These are phyloP conservation scores for Kuraishia ogatae DNA, from an alignment of 805 yeast species.

Conservation along the genomic window DNA sequence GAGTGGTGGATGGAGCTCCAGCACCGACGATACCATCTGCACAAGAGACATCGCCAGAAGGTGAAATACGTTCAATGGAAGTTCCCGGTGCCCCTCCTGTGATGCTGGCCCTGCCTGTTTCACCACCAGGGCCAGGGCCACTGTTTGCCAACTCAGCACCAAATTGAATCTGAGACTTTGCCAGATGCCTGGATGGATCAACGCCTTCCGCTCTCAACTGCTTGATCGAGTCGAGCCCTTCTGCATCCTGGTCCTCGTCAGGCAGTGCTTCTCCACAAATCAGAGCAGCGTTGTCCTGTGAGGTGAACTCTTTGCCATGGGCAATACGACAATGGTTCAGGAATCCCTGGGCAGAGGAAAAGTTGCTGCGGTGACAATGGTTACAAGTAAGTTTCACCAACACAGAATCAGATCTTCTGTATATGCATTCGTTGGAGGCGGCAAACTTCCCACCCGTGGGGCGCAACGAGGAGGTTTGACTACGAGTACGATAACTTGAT, in stretches of 20 bases:
- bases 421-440: conserved; percentile 36
- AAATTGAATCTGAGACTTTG: conserved; percentile 28
- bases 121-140: too few species aligned
- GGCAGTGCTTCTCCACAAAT: conserved; percentile 52
- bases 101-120: too few species aligned
- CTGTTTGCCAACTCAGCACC: not conserved
- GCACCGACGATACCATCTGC: not conserved
- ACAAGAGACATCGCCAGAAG: conserved; percentile 1
- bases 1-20: not conserved
- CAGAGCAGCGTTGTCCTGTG: conserved; percentile 69
- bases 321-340: conserved; percentile 70
- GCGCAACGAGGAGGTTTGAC: conserved; percentile 40
- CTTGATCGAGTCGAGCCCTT: conserved; percentile 31
- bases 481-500: conserved; percentile 34
- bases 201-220: conserved; percentile 25
- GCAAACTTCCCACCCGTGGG: conserved; percentile 31
- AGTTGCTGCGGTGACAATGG: conserved; percentile 57
- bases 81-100: too few species aligned
- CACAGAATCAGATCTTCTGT: conserved; percentile 62
- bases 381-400: conserved; percentile 62
- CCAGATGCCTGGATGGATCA: conserved; percentile 33
- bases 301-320: conserved; percentile 59
- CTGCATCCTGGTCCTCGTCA: conserved; percentile 47
- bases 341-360: conserved; percentile 75
- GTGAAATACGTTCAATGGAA: not conserved